Evolutionary conservation across 257 asterid species (phyloP), one percentile per base, ranked within the genome.

Genomic region (Solanum dulcamara): DNA sequence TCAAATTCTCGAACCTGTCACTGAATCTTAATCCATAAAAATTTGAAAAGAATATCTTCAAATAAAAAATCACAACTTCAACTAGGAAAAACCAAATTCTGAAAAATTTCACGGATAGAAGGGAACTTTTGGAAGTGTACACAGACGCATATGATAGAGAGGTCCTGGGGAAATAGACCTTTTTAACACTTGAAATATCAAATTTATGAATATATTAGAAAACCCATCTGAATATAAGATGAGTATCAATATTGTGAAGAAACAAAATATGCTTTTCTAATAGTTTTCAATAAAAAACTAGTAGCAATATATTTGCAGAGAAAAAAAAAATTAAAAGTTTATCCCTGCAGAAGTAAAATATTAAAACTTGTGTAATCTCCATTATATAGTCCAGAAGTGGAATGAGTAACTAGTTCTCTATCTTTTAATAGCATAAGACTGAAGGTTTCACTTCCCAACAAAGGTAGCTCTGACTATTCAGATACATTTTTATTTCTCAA

Each of bases 1-100:
- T 94, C 99, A 90, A 94, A 96, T 85, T 96, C 98, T 90, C 88
- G 91, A 92, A 96, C 94, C 99, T 96, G 99, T 96, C 98, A 96
- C 96, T 93, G 92, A 89, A 92, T 85, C 85, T 88, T 88, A 84
- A 87, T 86, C 67, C 86, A 86, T 90, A 89, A 91, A 89, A 86
- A 87, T 89, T 89, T 88, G 87, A 92, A 87, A 88, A 44, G 81
- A 87, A 83, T n/a, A 77, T 84, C 70, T 33, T 83, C 30, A 44
- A 79, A 84, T 15, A 11, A 64, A 48, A 71, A 79, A 50, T 64
- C 44, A 50, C 48, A 85, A 72, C 60, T 35, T 32, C 32, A 44
- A 68, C 53, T 8, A 51, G 11, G n/a, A 50, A 80, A 55, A 55
- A n/a, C 22, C 53, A 42, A 48, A 11, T 13, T 84, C 8, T 44